Conservation (phyloP, 495 filamentous ascomycete species). For the Pseudoneurospora amorphoporcata region DNA sequence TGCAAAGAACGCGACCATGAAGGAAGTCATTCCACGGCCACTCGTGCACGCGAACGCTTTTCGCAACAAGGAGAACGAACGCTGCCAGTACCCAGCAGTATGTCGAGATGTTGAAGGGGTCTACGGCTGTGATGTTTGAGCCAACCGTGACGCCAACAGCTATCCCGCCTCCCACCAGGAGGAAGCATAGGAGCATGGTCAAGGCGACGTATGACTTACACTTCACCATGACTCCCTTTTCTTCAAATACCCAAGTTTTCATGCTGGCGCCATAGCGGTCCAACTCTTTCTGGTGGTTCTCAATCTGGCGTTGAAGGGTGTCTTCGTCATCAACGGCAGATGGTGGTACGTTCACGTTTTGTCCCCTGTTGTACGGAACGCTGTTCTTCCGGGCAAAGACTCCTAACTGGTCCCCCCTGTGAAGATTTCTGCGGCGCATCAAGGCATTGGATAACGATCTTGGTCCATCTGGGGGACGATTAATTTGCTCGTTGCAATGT, state of each 20-base stretch:
- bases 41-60: slow-evolving; percentile 19
- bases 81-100: slow-evolving; percentile 24
- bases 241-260: not conserved
- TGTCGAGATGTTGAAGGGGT: slow-evolving; percentile 27
- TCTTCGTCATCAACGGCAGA: too few species aligned
- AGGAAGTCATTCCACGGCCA: slow-evolving; percentile 30
- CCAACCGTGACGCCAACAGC: slow-evolving; percentile 15
- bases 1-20: slow-evolving; percentile 15
- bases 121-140: slow-evolving; percentile 18
- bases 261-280: not conserved
- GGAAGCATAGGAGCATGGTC: not conserved
- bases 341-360: too few species aligned
- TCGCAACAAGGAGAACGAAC: slow-evolving; percentile 20
- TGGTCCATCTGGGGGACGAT: not conserved
- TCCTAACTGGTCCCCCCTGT: not conserved
- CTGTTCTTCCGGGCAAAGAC: too few species aligned
- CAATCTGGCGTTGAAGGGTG: not conserved
- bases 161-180: slow-evolving; percentile 2
- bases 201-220: not conserved
- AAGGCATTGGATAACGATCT: not conserved
- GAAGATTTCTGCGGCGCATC: not conserved
- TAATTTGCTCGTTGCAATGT: not conserved
- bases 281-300: not conserved
- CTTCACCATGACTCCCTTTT: not conserved
- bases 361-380: too few species aligned